Base-by-base conservation (phyloP, 192 early-diverging fungal species). In the Geosiphon pyriformis region DNA sequence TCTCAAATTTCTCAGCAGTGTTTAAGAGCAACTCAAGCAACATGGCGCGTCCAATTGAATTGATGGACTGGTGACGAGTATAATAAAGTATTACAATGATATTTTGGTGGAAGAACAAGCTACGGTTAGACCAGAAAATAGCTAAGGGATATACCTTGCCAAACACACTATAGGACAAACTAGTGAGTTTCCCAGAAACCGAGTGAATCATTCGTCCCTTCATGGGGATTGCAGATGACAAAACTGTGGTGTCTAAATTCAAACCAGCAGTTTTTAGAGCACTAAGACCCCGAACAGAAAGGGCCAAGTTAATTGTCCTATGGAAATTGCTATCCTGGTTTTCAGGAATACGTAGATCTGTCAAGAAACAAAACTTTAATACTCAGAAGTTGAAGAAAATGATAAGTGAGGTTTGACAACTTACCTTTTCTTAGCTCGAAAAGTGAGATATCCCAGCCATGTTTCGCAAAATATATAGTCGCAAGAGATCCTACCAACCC, bases 221-320 rank as follows among this genome's bases (percentile, higher is more conserved):
- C 94, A 98, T 96, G 1, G 94, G 96, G 22, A 96, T 85, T 22
- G 87, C 84, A 6, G 77, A 76, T 37, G 80, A 73, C 67, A 93
- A 69, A 46, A 96, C 84, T 6, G 76, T 72, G 12, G 82, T 69
- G 29, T 90, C 88, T 15, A 90, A 68, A n/a, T 68, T 78, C 10
- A 88, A 74, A 6, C 90, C 89, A 56, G 88, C 84, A 11, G 73
- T 81, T 48, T 83, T 77, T 65, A 98, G 78, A 20, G 92, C 93
- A 22, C 87, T 84, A 29, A 98, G 72, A 15, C 94, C 95, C 33
- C 96, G 85, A 57, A 80, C 80, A 0, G 93, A 95, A 8, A 98
- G 80, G 4, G 96, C 96, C 72, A 98, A 72, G 65, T 98, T 98
- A 72, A 98, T 98, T 10, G 93, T 95, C 50, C 88, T 83, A 59